A percentile compares a stretch with the other conserved stretches of the same genome.
These are phyloP conservation scores for Hygrocybe punicea DNA, from an alignment of 768 basidiomycete species.

Conservation along the genomic window DNA sequence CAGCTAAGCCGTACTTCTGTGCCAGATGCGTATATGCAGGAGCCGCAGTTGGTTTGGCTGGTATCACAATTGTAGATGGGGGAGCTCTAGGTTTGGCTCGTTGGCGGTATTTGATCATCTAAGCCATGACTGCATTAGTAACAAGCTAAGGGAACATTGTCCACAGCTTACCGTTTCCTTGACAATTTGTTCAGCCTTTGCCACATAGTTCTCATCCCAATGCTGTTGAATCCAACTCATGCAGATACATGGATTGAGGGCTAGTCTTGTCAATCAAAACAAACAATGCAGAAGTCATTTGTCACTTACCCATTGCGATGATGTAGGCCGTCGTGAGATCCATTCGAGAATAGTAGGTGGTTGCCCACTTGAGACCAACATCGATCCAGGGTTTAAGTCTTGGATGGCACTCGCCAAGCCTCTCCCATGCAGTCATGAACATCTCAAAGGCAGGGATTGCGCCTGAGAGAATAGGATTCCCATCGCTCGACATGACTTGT, in stretches of 20 bases:
- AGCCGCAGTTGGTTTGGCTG: background rate
- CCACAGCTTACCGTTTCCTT: slow-evolving; percentile 9
- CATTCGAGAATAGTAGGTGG: slow-evolving; percentile 11
- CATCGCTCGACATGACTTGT: slow-evolving; percentile 17
- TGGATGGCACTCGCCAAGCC: background rate
- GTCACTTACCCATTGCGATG: slow-evolving; percentile 10
- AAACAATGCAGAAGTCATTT: background rate
- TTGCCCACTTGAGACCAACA: slow-evolving; percentile 5
- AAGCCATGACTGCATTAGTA: background rate
- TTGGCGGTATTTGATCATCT: slow-evolving; percentile 12
- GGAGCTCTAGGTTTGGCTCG: background rate
- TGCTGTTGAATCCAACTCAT: slow-evolving; percentile 15
- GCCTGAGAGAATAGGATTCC: slow-evolving; percentile 16
- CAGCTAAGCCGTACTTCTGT: slow-evolving; percentile 1
- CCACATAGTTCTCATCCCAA: slow-evolving; percentile 14
- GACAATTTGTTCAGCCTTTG: slow-evolving; percentile 10
- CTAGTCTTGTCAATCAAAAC: slow-evolving; percentile 5
- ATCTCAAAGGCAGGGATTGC: slow-evolving; percentile 19
- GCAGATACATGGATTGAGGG: slow-evolving; percentile 16
- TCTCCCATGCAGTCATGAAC: slow-evolving; percentile 16
- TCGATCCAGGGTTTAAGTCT: slow-evolving; percentile 2
- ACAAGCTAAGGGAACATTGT: background rate
- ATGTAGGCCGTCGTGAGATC: slow-evolving; percentile 12
- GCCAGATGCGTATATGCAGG: background rate
- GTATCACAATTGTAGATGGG: background rate